Evolutionary conservation across 2,329 filamentous ascomycete genomes (phyloP).

Genomic region (Fusarium secorum): DNA sequence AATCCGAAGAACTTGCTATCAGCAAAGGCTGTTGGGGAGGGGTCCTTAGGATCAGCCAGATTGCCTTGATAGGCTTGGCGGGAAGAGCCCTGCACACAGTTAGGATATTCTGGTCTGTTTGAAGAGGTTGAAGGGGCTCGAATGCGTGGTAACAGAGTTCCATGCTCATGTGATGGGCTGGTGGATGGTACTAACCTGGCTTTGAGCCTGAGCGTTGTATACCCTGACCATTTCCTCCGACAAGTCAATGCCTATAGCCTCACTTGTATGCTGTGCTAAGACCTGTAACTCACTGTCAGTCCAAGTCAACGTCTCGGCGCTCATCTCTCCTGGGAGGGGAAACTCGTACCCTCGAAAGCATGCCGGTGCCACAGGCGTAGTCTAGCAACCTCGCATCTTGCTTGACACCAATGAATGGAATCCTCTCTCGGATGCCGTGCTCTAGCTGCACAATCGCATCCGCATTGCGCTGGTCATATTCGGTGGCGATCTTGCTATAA

Average conservation of each 20-base stretch:
- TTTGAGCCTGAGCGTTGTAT: constrained; percentile 69
- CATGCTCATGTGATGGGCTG: not conserved
- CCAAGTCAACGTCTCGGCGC: not conserved
- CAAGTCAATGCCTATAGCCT: constrained; percentile 73
- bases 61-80: constrained; percentile 67
- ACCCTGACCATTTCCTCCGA: constrained; percentile 73
- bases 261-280: constrained; percentile 49
- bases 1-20: constrained; percentile 72
- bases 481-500: constrained; percentile 42
- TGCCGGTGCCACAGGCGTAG: constrained; percentile 78
- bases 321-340: not conserved
- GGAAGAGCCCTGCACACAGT: constrained; percentile 42
- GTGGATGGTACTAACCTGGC: constrained; percentile 53
- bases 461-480: constrained; percentile 61
- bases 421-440: constrained; percentile 59
- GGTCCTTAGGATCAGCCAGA: constrained; percentile 56
- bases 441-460: constrained; percentile 63
- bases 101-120: not conserved
- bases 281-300: constrained; percentile 27
- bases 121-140: not conserved
- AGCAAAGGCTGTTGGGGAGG: constrained; percentile 63
- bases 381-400: constrained; percentile 67
- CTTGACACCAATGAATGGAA: constrained; percentile 67
- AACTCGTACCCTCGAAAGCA: constrained; percentile 66
- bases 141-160: not conserved